phyloP scores from a whole-genome alignment of 495 filamentous ascomycete species.

The Aspergillus incahuasiensis region DNA sequence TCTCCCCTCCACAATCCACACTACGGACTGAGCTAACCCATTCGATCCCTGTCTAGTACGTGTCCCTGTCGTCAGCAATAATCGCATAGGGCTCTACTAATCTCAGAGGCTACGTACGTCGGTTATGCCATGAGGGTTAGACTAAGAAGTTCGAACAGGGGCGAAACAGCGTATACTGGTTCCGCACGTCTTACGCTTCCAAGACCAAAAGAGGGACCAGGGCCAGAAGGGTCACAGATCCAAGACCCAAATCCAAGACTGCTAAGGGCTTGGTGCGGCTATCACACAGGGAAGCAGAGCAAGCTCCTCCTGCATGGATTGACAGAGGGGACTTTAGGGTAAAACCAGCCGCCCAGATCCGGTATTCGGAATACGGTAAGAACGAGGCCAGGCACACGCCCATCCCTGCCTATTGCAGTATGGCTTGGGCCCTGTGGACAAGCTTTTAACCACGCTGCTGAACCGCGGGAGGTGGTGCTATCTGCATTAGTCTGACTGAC shows the following conservation, averaged over 20 bases:
- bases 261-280: neutral
- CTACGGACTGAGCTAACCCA: constrained; percentile 12
- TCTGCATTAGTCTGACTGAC: constrained; percentile 13
- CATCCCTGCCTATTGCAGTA: constrained; percentile 16
- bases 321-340: neutral
- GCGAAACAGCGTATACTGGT: no score
- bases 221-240: neutral
- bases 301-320: neutral
- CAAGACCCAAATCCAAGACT: neutral
- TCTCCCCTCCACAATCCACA: constrained; percentile 5
- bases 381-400: constrained; percentile 8
- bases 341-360: neutral
- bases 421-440: constrained; percentile 22
- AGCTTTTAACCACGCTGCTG: constrained; percentile 27
- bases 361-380: neutral
- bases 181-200: no score
- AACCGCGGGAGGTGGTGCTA: constrained; percentile 9
- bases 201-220: neutral
- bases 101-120: neutral
- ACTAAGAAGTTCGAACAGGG: no score
- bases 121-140: neutral
- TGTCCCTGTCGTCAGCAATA: constrained; percentile 23
- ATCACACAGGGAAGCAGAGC: neutral
- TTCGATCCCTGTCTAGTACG: constrained; percentile 23
- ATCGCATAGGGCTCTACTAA: neutral